These are phyloP conservation scores for Pythium dissimile DNA, from an alignment of 352 stramenopile species.

Conservation along the genomic window DNA sequence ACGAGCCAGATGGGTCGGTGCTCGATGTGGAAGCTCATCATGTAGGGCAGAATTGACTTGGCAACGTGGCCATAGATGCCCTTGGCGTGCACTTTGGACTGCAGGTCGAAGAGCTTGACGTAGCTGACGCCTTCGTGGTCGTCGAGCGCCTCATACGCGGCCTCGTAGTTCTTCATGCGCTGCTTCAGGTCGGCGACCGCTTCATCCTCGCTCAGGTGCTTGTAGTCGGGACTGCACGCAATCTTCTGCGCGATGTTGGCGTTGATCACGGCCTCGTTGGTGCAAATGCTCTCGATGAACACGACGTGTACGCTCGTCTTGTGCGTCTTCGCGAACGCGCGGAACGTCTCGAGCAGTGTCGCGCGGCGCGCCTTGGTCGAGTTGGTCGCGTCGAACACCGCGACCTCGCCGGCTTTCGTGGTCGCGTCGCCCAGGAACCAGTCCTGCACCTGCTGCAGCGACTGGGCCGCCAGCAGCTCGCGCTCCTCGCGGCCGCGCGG, in stretches of 20 bases:
- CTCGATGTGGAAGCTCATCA: constrained; percentile 95
- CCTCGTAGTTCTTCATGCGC: constrained; percentile 87
- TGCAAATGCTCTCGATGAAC: constrained; percentile 93
- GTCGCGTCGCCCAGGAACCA: constrained; percentile 44
- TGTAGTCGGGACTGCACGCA: constrained; percentile 78
- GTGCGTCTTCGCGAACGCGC: constrained; percentile 46
- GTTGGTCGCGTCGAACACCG: constrained; percentile 90
- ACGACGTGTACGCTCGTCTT: constrained; percentile 86
- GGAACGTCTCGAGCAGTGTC: constrained; percentile 59
- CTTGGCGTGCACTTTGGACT: constrained; percentile 86
- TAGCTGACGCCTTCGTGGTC: constrained; percentile 86
- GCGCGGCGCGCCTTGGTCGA: constrained; percentile 64
- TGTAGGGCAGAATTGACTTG: constrained; percentile 91
- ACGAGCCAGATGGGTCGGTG: constrained; percentile 92
- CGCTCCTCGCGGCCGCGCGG: constrained; percentile 63
- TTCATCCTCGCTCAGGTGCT: constrained; percentile 60
- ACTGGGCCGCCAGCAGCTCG: constrained; percentile 77
- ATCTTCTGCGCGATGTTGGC: constrained; percentile 82
- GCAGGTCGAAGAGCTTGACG: constrained; percentile 88
- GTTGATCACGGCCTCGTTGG: constrained; percentile 87
- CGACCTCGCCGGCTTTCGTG: constrained; percentile 67
- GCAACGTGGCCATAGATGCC: constrained; percentile 86
- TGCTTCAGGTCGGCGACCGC: constrained; percentile 76
- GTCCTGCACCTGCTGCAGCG: constrained; percentile 57
- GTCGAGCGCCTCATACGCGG: constrained; percentile 82